Evolutionary conservation across 495 filamentous ascomycete genomes (phyloP).

Genomic region (Geopyxis carbonaria): DNA sequence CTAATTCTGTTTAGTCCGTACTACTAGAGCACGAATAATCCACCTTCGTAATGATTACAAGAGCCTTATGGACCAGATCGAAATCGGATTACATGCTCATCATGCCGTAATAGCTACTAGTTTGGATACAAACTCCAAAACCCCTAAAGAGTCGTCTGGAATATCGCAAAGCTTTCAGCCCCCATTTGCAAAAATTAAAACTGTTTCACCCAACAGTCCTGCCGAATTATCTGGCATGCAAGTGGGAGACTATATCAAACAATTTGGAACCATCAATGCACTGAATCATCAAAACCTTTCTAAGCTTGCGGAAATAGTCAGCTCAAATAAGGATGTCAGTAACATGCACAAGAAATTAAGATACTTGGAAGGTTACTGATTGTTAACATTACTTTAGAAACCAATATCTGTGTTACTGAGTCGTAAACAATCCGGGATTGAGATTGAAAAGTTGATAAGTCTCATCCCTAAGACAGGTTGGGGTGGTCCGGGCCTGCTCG

Average conservation of each 20-base stretch:
- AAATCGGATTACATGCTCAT: slow-evolving; percentile 66
- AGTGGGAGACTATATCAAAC: slow-evolving; percentile 62
- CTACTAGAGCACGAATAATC: slow-evolving; percentile 77
- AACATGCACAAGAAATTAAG: background rate
- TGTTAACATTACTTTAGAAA: slow-evolving; percentile 23
- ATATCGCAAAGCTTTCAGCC: slow-evolving; percentile 23
- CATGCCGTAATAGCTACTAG: slow-evolving; percentile 33
- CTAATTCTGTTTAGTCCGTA: slow-evolving; percentile 47
- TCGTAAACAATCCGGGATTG: slow-evolving; percentile 27
- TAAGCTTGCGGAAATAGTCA: slow-evolving; percentile 69
- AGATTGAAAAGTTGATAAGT: slow-evolving; percentile 44
- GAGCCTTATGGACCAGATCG: slow-evolving; percentile 62
- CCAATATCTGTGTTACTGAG: slow-evolving; percentile 50
- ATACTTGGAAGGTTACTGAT: slow-evolving; percentile 4
- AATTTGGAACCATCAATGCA: slow-evolving; percentile 67
- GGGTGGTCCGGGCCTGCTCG: slow-evolving; percentile 76
- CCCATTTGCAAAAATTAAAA: slow-evolving; percentile 84
- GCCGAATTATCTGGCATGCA: slow-evolving; percentile 70
- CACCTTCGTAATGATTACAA: slow-evolving; percentile 86
- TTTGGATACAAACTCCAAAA: background rate
- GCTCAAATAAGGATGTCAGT: slow-evolving; percentile 80
- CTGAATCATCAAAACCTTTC: slow-evolving; percentile 70
- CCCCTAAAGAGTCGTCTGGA: background rate
- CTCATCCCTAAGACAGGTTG: slow-evolving; percentile 61
- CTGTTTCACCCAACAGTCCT: slow-evolving; percentile 59